phyloP scores from a whole-genome alignment of 2,329 filamentous ascomycete genomes.

The Sclerotinia glacialis region DNA sequence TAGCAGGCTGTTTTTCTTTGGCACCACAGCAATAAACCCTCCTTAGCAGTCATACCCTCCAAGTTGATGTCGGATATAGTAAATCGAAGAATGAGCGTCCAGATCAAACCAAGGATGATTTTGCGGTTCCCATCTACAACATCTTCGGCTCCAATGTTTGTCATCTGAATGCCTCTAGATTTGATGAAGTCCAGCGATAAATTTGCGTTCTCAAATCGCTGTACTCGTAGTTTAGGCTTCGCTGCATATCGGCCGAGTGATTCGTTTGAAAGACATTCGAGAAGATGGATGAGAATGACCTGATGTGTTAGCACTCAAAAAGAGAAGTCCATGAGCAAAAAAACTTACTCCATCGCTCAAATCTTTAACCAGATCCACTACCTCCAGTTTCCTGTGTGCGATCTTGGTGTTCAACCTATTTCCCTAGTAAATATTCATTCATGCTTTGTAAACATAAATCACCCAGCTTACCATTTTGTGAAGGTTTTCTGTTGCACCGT shows the following conservation, averaged over 20 bases:
- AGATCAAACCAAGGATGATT: constrained; percentile 95
- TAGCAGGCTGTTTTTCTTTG: constrained; percentile 98
- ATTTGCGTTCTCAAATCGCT: constrained; percentile 98
- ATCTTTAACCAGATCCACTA: constrained; percentile 84
- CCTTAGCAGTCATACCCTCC: constrained; percentile 96
- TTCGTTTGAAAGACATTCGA: constrained; percentile 92
- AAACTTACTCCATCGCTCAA: constrained; percentile 85
- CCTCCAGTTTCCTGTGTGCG: constrained; percentile 70
- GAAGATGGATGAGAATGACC: constrained; percentile 93
- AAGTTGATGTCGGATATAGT: constrained; percentile 99
- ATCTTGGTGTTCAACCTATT: constrained; percentile 93
- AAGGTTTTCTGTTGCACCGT: constrained; percentile 98
- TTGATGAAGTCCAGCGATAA: constrained; percentile 92
- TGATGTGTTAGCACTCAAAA: constrained; percentile 42
- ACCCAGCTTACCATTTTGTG: constrained; percentile 75
- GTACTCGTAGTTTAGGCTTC: constrained; percentile 92
- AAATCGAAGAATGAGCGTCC: constrained; percentile 96
- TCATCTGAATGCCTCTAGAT: constrained; percentile 88
- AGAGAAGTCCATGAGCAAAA: background rate
- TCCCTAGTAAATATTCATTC: constrained; percentile 21
- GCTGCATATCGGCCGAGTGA: constrained; percentile 95
- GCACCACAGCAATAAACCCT: constrained; percentile 93
- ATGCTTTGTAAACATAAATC: constrained; percentile 11
- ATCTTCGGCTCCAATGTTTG: constrained; percentile 97
- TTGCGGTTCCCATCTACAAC: constrained; percentile 97